Evolutionary conservation across 441 rosid species (phyloP), one percentile per base, ranked within the genome.

Genomic region (Brassica hybrid): DNA sequence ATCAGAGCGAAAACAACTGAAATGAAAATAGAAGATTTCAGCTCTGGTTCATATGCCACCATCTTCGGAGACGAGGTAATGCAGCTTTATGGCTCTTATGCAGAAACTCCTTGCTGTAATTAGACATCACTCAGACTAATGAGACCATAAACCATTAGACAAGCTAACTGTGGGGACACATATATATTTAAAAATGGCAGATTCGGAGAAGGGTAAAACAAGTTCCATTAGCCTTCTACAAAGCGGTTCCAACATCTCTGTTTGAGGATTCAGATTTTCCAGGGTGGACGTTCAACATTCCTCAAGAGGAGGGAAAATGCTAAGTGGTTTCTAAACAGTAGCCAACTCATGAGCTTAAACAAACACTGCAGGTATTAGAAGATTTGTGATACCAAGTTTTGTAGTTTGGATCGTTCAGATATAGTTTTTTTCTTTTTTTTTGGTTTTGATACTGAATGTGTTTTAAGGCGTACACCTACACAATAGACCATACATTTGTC

Each of bases 141-240:
- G n/a, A 30, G 6, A 30, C 34, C 34, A 30, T 4, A 7, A 4
- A 2, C 8, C 16, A 8, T 52, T 3, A 43, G 21, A 13, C 13
- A n/a, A 79, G 62, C 79, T 79, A 74, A 79, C 34, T 19, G 17
- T 38, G 57, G 68, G 27, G 41, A 36, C n/a, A n/a, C n/a, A n/a
- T n/a, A n/a, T 9, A 9, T 11, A 17, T 5, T 45, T 0, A 23
- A 9, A 64, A 68, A 67, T 54, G 74, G 79, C 97, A 96, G 99
- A 89, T 88, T 68, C 84, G 95, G 56, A 81, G 97, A 81, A 89
- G 93, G 73, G 93, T 96, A 21, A 96, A 93, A 75, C 95, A 96
- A 83, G 97, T 93, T 30, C 97, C 98, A 4, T 75, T 90, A 81
- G 96, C 97, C 3, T 89, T 90, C 81, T 93, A 91, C 76, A 89